Percentiles rank a stretch among this genome's conserved stretches.
Conservation (phyloP, 768 basidiomycete genomes). For the Boletellus emodensis region DNA sequence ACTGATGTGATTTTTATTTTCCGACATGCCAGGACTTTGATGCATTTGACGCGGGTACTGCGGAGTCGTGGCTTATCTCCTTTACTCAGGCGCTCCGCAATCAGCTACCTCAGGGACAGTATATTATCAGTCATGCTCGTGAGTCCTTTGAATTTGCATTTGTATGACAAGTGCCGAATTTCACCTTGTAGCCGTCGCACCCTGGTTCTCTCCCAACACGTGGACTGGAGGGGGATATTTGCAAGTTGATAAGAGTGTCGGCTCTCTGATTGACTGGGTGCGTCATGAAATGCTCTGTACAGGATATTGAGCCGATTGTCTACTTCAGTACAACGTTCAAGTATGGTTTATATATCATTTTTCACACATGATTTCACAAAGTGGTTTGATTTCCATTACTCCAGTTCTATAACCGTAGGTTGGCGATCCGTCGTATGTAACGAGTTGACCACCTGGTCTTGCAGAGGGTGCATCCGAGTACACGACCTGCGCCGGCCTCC, state of each 20-base stretch:
- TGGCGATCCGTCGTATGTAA: neutral
- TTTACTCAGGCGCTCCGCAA: conserved; percentile 31
- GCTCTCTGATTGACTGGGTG: conserved; percentile 44
- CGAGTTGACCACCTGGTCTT: neutral
- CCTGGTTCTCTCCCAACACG: conserved; percentile 36
- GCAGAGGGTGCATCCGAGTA: conserved; percentile 37
- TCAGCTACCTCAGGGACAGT: conserved; percentile 30
- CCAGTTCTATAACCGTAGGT: conserved; percentile 23
- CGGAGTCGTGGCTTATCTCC: conserved; percentile 41
- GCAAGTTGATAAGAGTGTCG: conserved; percentile 35
- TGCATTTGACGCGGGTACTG: conserved; percentile 46
- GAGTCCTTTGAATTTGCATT: conserved; percentile 3
- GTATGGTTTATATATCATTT: conserved; percentile 8
- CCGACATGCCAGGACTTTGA: conserved; percentile 47
- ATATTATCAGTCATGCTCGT: conserved; percentile 36
- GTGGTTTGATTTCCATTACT: neutral
- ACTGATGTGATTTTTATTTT: neutral
- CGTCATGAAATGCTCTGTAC: neutral
- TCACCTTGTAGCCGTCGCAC: conserved; percentile 35
- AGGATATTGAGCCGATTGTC: neutral
- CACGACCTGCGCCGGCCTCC: conserved; percentile 34
- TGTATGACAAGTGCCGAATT: too few species aligned
- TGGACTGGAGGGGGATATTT: conserved; percentile 43
- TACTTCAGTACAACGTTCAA: conserved; percentile 41
- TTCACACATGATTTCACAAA: neutral